Base-by-base conservation (phyloP, 495 filamentous ascomycete genomes). In the Tetracladium setigerum region DNA sequence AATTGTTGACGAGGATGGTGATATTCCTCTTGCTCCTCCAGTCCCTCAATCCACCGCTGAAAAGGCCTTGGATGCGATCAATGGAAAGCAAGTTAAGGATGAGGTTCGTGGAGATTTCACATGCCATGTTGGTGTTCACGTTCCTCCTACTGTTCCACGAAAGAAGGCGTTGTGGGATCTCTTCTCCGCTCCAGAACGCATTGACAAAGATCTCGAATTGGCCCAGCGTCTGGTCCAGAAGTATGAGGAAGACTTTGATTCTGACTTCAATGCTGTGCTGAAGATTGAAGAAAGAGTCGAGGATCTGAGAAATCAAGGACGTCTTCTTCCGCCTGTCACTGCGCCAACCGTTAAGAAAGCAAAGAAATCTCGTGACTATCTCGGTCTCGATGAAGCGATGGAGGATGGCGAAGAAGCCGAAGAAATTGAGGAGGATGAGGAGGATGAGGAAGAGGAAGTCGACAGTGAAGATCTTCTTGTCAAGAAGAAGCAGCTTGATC, bases 141-240 rank as follows among this genome's bases (percentile, higher is more conserved):
- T 86, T 38, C 90, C 92, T 7, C 88, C 90, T 0, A 74, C 75
- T 14, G 80, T 87, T 49, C 86, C 87, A 1, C 78, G 90, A 50
- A 97, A 95, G 74, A 99, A 99, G 68, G 91, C 95, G 0, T 69
- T 99, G 2, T 96, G 90, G 90, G 90, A 96, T 66, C 70, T 96
- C 2, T 96, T 95, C 61, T 95, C 90, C 11, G 77, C 88, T 1
- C 89, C 89, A 0, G 88, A 95, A 55, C 78, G 90, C 19, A 82
- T 96, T 55, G 82, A 87, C 33, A 85, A 86, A 47, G 90, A 96
- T 56, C 74, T 95, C 2, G 77, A 83, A 41, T 72, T 95, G 43
- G 89, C 86, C 14, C 75, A 73, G 36, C 82, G 87, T 33, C 67
- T 96, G 10, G 80, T 87, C 6, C 63, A 73, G 36, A 91, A 85